Percentiles rank a stretch among this genome's conserved stretches.
Conservation (phyloP, 129 eudicot species). For the Artemisia argyi region DNA sequence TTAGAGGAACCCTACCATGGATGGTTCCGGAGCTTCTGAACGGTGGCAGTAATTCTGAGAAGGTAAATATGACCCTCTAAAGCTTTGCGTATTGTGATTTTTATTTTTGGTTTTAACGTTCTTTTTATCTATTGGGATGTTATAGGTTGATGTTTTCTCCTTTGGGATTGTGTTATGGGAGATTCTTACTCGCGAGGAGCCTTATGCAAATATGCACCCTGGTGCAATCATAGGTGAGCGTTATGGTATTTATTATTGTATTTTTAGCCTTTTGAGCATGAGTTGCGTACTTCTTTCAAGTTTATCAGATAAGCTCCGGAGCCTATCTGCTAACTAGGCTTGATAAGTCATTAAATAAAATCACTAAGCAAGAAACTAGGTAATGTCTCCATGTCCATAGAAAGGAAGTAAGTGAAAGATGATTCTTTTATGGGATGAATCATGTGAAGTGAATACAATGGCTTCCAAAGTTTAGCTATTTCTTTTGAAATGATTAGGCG, state of each 20-base stretch:
- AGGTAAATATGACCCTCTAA: conserved; percentile 45
- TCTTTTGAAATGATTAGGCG: too few relatives aligned
- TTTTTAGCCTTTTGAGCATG: not conserved
- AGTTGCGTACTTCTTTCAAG: not conserved
- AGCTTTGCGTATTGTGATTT: not conserved
- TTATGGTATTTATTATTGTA: conserved; percentile 14
- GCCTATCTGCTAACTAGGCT: not conserved
- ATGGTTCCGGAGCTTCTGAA: conserved; percentile 96
- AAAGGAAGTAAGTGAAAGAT: not conserved
- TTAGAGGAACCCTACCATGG: conserved; percentile 97
- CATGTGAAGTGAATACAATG: not conserved
- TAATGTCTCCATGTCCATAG: too few relatives aligned
- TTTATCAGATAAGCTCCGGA: too few relatives aligned
- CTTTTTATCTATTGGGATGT: not conserved
- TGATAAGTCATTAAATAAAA: not conserved
- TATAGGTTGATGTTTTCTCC: conserved; percentile 94
- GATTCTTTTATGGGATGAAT: not conserved
- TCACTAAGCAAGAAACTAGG: not conserved
- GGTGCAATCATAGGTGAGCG: conserved; percentile 87
- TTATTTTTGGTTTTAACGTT: not conserved
- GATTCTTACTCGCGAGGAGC: conserved; percentile 96
- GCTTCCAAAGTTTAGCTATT: not conserved
- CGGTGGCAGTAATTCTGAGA: conserved; percentile 93
- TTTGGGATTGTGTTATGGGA: conserved; percentile 98
- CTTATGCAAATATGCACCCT: conserved; percentile 94